Conservation (phyloP, 345 rosid species). For the Boechera retrofracta region DNA sequence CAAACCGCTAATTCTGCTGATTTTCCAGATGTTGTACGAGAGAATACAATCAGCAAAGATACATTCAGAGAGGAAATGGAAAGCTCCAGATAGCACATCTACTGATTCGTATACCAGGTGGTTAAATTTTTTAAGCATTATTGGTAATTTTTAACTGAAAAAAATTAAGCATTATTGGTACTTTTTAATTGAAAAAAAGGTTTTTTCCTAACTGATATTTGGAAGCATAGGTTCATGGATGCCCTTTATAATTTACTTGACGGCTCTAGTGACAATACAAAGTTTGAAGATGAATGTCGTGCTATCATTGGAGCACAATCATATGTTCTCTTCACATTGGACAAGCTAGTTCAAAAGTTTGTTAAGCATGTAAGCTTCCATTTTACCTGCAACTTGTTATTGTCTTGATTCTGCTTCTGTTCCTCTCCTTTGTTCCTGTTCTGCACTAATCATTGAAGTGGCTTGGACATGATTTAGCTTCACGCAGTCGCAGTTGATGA, state of each 20-base stretch:
- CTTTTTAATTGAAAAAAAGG: neutral
- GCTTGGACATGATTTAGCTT: constrained; percentile 60
- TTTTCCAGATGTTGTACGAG: constrained; percentile 80
- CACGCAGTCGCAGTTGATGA: constrained; percentile 86
- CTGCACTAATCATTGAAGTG: constrained; percentile 15
- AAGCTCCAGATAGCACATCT: constrained; percentile 68
- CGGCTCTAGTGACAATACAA: constrained; percentile 89
- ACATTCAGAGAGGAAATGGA: constrained; percentile 94
- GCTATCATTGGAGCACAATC: constrained; percentile 97
- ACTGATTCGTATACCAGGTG: constrained; percentile 92
- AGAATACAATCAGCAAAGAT: constrained; percentile 93
- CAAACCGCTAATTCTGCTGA: constrained; percentile 15
- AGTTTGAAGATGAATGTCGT: constrained; percentile 98
- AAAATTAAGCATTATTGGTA: neutral
- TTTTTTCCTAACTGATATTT: constrained; percentile 18
- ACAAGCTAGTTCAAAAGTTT: constrained; percentile 88
- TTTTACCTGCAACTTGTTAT: constrained; percentile 10
- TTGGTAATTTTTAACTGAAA: neutral
- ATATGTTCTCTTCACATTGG: constrained; percentile 89
- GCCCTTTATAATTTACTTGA: constrained; percentile 92
- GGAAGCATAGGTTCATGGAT: constrained; percentile 70
- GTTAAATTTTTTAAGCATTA: constrained; percentile 28
- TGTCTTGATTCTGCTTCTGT: constrained; percentile 21
- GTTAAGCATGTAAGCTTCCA: constrained; percentile 77
- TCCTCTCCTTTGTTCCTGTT: constrained; percentile 13